A percentile compares a stretch with the other conserved stretches of the same genome.
Conservation (phyloP, 805 yeast genomes). For the Spathaspora passalidarum region DNA sequence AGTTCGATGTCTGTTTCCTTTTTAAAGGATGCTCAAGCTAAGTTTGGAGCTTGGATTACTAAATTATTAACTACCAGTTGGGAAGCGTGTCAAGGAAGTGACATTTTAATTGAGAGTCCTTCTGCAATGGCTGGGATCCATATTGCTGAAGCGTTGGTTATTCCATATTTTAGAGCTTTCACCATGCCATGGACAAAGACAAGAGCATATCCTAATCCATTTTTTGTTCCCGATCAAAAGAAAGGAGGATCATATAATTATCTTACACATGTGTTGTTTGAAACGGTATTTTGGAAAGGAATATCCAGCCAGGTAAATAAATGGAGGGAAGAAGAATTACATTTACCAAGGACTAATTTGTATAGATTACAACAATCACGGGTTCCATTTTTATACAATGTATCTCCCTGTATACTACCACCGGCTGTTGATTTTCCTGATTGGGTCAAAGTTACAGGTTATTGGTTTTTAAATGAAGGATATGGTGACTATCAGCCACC, state of each 20-base stretch:
- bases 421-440: conserved; percentile 92
- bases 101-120: conserved; percentile 90
- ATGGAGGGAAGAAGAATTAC: conserved; percentile 75
- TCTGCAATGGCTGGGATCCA: conserved; percentile 95
- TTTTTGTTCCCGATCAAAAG: conserved; percentile 89
- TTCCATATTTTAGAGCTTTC: conserved; percentile 91
- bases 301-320: conserved; percentile 80
- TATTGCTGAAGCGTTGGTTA: conserved; percentile 85
- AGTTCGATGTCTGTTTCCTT: conserved; percentile 83
- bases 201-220: conserved; percentile 94
- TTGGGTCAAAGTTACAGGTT: conserved; percentile 95
- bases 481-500: conserved; percentile 59
- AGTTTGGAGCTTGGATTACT: conserved; percentile 79
- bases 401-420: conserved; percentile 85
- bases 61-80: conserved; percentile 73
- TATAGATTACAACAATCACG: conserved; percentile 69
- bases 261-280: conserved; percentile 89
- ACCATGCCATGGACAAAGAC: conserved; percentile 99
- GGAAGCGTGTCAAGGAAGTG: conserved; percentile 82
- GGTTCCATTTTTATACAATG: conserved; percentile 85
- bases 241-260: conserved; percentile 92
- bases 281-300: conserved; percentile 91
- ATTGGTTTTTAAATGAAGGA: conserved; percentile 85
- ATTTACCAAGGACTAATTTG: conserved; percentile 66
- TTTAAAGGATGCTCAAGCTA: conserved; percentile 74